phyloP scores from a whole-genome alignment of 192 early-diverging fungal species.

The Obelidium mucronatum region DNA sequence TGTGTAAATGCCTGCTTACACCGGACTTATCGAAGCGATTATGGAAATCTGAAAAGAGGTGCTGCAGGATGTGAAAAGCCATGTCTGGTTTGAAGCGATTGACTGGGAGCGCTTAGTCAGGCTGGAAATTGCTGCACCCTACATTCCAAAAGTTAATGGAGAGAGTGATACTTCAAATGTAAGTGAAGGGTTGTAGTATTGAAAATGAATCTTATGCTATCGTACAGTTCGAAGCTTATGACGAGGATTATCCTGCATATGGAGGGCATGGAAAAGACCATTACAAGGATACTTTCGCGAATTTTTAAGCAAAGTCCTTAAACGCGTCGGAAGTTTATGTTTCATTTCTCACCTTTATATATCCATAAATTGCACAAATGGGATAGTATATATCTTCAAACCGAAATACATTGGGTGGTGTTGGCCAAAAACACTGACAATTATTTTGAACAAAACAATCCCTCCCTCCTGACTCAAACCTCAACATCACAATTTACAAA shows the following conservation, averaged over 20 bases:
- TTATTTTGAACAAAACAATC: neutral
- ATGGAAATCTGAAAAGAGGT: conserved; percentile 50
- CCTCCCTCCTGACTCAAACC: neutral
- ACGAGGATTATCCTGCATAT: conserved; percentile 89
- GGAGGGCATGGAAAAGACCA: conserved; percentile 74
- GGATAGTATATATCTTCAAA: neutral
- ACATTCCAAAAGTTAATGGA: conserved; percentile 79
- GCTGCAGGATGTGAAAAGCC: conserved; percentile 51
- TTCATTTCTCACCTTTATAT: no score
- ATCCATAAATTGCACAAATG: no score
- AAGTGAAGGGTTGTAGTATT: conserved; percentile 38
- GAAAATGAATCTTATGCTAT: neutral
- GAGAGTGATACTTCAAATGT: conserved; percentile 79
- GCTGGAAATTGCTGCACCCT: conserved; percentile 82
- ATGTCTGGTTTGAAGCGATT: conserved; percentile 49
- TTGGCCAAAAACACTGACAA: conserved; percentile 7
- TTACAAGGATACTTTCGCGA: conserved; percentile 75
- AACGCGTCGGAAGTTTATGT: no score
- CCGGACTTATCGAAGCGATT: conserved; percentile 46
- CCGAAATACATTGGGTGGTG: neutral
- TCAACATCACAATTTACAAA: neutral
- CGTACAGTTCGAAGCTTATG: conserved; percentile 94
- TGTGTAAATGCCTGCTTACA: conserved; percentile 48
- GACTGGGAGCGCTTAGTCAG: conserved; percentile 69
- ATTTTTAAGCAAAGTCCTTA: no score